Base-by-base conservation (phyloP, 2,329 filamentous ascomycete species). In the Mollisiaceae sp. region DNA sequence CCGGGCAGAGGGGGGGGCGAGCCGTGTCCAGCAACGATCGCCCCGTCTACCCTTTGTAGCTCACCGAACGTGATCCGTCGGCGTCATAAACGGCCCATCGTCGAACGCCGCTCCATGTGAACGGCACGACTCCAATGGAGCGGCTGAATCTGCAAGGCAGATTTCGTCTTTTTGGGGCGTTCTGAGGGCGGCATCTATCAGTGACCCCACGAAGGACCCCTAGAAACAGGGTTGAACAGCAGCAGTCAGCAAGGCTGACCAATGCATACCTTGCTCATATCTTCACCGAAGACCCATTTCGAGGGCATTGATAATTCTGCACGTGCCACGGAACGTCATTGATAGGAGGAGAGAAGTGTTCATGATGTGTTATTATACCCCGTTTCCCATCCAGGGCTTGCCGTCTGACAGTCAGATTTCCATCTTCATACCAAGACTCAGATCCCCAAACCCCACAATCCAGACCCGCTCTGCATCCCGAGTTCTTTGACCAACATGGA, bases 251-350 rank as follows among this genome's bases (percentile, higher is more conserved):
- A 62, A 62, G 52, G 52, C 60, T 62, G 27, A 50, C 60, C 50
- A 62, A 62, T 62, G 35, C 47, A 47, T 45, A 47, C 38, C 52
- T 15, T 56, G 52, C 12, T 24, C 15, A 8, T 5, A 8, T 45
- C 38, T 43, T 62, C 60, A 62, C 60, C 60, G 60, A 62, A 62
- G 60, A 20, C 60, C 60, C 27, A 36, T 62, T 62, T 56, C 22
- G 39, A 54, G 35, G 27, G 35, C 20, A 15, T 39, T n/a, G 35
- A 38, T 14, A 57, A 18, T 22, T n/a, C 41, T 36, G 54, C 60
- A 38, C 52, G 52, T 47, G 52, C 52, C 27, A 41, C 3, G 24
- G n/a, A 12, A 27, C 60, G 52, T 62, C 39, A 57, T 41, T 57
- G 41, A 27, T 8, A n/a, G 22, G n/a, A 39, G 50, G 22, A 6